A percentile compares a stretch with the other conserved stretches of the same genome.
phyloP scores from a whole-genome alignment of 2,329 filamentous ascomycete genomes.

The Colletotrichum melonis region DNA sequence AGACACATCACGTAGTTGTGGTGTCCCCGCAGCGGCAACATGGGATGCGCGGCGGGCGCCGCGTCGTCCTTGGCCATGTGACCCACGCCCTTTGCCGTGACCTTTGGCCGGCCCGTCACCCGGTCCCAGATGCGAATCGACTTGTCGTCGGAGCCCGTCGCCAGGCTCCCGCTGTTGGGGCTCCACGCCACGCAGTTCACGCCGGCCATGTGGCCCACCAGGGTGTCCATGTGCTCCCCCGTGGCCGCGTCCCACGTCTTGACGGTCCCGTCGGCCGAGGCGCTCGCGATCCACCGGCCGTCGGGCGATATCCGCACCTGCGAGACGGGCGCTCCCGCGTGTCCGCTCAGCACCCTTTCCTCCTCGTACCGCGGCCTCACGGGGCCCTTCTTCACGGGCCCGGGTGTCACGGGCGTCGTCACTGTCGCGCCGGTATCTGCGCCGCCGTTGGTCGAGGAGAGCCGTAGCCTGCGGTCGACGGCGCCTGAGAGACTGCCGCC shows the following conservation, averaged over 20 bases:
- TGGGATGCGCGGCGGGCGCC: constrained; percentile 44
- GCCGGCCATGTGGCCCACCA: constrained; percentile 93
- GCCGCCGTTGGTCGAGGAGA: constrained; percentile 42
- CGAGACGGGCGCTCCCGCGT: constrained; percentile 78
- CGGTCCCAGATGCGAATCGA: constrained; percentile 92
- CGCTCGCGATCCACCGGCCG: constrained; percentile 88
- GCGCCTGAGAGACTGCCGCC: constrained; percentile 38
- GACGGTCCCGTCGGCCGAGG: constrained; percentile 88
- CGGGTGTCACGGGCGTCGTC: constrained; percentile 26
- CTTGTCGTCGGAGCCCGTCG: constrained; percentile 96
- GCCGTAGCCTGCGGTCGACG: constrained; percentile 33
- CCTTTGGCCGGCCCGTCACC: constrained; percentile 67
- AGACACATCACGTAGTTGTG: constrained; percentile 97
- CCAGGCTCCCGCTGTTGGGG: constrained; percentile 87
- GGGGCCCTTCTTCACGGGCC: constrained; percentile 36
- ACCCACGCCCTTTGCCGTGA: constrained; percentile 50
- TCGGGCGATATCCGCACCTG: constrained; percentile 93
- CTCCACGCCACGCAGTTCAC: constrained; percentile 95
- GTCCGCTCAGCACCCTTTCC: constrained; percentile 75
- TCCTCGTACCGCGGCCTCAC: constrained; percentile 24
- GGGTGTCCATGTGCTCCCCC: constrained; percentile 84
- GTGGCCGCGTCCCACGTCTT: constrained; percentile 90
- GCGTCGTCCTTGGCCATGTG: constrained; percentile 35
- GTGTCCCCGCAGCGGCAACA: constrained; percentile 79
- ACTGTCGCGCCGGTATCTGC: constrained; percentile 39